phyloP scores from a whole-genome alignment of 169 alveolate species.

The Plasmodium knowlesi region DNA sequence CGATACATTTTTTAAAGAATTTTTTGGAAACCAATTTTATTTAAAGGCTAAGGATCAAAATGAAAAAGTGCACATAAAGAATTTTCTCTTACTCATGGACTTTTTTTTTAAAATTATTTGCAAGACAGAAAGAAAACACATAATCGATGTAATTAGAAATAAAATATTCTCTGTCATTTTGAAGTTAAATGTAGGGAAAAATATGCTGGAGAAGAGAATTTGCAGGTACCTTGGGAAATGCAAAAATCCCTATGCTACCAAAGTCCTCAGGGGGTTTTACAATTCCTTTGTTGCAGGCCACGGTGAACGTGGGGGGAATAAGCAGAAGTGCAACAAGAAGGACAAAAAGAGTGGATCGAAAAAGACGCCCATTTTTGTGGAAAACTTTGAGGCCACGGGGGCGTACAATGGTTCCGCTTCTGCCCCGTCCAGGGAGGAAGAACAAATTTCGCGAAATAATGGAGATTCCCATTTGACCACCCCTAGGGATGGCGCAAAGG shows the following conservation, averaged over 20 bases:
- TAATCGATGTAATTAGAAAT: conserved; percentile 21
- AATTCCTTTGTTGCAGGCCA: neutral
- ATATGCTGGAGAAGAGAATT: neutral
- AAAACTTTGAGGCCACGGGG: neutral
- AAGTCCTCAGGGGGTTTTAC: conserved; percentile 16
- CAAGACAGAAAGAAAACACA: conserved; percentile 25
- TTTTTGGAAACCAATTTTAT: conserved; percentile 39
- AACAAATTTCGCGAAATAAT: neutral
- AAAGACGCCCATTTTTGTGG: conserved; percentile 15
- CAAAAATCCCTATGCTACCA: conserved; percentile 3
- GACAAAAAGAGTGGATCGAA: neutral
- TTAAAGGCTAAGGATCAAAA: conserved; percentile 40
- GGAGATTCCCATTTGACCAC: neutral
- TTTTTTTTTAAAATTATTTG: conserved; percentile 53
- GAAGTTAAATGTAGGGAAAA: conserved; percentile 18
- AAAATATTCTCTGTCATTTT: conserved; percentile 21
- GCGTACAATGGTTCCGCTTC: neutral
- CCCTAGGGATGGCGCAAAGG: neutral
- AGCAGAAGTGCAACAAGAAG: neutral
- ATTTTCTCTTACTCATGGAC: conserved; percentile 32
- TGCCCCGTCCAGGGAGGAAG: neutral
- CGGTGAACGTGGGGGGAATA: neutral
- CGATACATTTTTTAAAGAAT: conserved; percentile 55
- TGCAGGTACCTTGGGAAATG: conserved; percentile 9
- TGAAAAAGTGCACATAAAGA: conserved; percentile 10